phyloP scores from a whole-genome alignment of 345 rosid species.

The Sisymbrium irio region DNA sequence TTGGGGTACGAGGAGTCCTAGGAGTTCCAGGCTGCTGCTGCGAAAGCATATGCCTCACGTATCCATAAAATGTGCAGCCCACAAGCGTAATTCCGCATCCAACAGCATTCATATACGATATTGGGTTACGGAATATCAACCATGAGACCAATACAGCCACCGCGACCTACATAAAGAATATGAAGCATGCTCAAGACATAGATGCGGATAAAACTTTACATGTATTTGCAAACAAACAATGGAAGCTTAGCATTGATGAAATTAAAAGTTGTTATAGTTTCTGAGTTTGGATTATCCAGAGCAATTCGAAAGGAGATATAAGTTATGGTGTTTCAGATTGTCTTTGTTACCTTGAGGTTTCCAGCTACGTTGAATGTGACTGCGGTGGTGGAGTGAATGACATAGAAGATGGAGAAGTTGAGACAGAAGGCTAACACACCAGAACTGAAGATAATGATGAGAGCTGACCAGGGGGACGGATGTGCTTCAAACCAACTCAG shows the following conservation, averaged over 20 bases:
- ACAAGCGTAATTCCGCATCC: slow-evolving; percentile 89
- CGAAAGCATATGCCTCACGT: slow-evolving; percentile 79
- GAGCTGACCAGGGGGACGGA: slow-evolving; percentile 51
- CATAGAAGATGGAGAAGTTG: slow-evolving; percentile 96
- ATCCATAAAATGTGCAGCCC: slow-evolving; percentile 97
- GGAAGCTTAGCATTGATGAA: background rate
- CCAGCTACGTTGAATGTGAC: slow-evolving; percentile 99
- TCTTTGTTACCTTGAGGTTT: slow-evolving; percentile 88
- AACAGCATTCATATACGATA: slow-evolving; percentile 78
- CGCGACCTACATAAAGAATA: slow-evolving; percentile 61
- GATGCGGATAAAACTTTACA: background rate
- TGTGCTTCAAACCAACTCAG: slow-evolving; percentile 71
- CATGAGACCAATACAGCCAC: slow-evolving; percentile 93
- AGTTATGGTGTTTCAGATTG: background rate
- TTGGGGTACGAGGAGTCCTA: slow-evolving; percentile 83
- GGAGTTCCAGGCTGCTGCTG: slow-evolving; percentile 84
- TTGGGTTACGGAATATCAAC: slow-evolving; percentile 92
- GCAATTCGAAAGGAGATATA: background rate
- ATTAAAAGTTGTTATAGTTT: background rate
- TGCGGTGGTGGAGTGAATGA: slow-evolving; percentile 98
- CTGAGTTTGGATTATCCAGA: background rate
- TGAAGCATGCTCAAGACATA: slow-evolving; percentile 9
- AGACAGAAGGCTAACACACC: slow-evolving; percentile 96
- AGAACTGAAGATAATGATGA: slow-evolving; percentile 77
- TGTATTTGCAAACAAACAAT: background rate